These are phyloP conservation scores for Podospora sp. DNA, from an alignment of 495 filamentous ascomycete species.

Conservation along the genomic window DNA sequence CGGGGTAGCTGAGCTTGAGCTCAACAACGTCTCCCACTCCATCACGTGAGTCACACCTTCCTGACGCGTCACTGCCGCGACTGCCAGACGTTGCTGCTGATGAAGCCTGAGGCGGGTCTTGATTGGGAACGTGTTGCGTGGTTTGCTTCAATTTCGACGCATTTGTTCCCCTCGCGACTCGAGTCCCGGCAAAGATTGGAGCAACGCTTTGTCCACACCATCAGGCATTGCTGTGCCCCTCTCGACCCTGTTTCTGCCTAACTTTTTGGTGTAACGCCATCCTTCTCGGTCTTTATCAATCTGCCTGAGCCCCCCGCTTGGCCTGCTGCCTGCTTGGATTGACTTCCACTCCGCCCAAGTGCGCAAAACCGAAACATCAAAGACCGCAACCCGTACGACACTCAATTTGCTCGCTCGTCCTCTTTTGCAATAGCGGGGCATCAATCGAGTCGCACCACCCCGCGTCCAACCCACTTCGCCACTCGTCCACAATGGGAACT, in stretches of 20 bases:
- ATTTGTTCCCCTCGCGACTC: background rate
- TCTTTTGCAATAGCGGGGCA: background rate
- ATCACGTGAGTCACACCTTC: background rate
- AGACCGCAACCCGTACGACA: background rate
- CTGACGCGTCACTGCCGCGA: background rate
- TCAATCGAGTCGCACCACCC: no score
- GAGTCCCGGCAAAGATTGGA: no score
- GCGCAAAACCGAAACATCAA: conserved; percentile 4
- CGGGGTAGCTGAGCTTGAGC: background rate
- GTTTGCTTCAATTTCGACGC: background rate
- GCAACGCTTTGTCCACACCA: no score
- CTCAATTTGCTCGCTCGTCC: background rate
- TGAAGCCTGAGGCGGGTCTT: background rate
- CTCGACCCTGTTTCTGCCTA: background rate
- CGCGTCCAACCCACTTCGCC: no score
- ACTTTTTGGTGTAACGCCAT: background rate
- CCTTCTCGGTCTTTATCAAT: background rate
- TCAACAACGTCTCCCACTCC: background rate
- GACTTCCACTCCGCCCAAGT: conserved; percentile 1
- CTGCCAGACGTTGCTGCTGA: background rate
- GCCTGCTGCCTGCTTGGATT: background rate
- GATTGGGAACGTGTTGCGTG: background rate
- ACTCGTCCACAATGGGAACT: background rate
- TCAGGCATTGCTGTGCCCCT: background rate
- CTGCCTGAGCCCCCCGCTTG: background rate